A percentile compares a stretch with the other conserved stretches of the same genome.
Evolutionary conservation across 1,284 basidiomycete species (phyloP).

Genomic region (Phenoliferia sp.): DNA sequence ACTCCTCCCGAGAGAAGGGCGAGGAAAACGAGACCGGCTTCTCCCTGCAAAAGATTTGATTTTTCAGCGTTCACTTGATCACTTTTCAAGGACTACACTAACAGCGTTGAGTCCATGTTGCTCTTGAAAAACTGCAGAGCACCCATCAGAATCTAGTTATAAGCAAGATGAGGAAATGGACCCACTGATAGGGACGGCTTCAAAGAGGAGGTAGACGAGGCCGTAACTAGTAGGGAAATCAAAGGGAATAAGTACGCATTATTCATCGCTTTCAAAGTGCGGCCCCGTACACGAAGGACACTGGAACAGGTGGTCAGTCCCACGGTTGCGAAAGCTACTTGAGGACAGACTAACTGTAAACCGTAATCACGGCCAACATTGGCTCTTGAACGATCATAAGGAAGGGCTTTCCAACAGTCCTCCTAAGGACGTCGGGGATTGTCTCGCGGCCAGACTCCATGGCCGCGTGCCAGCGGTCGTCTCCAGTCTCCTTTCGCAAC

Average conservation of each 20-base stretch:
- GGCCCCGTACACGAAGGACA: constrained; percentile 23
- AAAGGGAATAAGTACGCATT: too few relatives aligned
- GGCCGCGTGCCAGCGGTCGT: constrained; percentile 56
- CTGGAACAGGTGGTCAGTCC: constrained; percentile 9
- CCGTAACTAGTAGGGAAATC: too few relatives aligned
- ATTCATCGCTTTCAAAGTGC: too few relatives aligned
- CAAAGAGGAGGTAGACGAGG: neutral
- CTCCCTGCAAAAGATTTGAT: too few relatives aligned
- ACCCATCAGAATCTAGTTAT: neutral
- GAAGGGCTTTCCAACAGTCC: constrained; percentile 57
- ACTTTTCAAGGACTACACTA: constrained; percentile 47
- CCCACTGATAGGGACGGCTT: constrained; percentile 43
- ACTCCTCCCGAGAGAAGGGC: constrained; percentile 44
- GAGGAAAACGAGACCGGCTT: constrained; percentile 49
- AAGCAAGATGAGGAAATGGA: neutral
- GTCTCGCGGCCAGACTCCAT: constrained; percentile 36
- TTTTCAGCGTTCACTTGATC: constrained; percentile 46
- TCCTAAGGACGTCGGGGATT: constrained; percentile 41
- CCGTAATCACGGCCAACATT: constrained; percentile 65
- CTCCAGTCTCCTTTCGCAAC: constrained; percentile 57
- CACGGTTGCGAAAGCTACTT: too few relatives aligned
- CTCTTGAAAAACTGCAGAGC: constrained; percentile 39
- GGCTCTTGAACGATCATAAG: constrained; percentile 62
- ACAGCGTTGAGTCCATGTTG: constrained; percentile 49
- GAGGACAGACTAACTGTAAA: constrained; percentile 14